Conservation (phyloP, 441 rosid genomes). For the Populus trichocarpa region DNA sequence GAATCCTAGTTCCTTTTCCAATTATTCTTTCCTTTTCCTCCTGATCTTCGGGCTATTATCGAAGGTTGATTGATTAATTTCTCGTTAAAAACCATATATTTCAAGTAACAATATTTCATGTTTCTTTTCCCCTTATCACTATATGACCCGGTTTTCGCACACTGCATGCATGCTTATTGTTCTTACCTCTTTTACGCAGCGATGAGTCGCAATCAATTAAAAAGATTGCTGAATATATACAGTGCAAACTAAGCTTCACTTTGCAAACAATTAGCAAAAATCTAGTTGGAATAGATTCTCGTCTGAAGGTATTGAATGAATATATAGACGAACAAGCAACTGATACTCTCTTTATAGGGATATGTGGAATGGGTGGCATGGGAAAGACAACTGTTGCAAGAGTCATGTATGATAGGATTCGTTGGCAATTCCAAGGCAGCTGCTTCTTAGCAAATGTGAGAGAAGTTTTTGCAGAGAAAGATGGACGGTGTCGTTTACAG, state of each 20-base stretch:
- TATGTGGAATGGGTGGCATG: slow-evolving; percentile 18
- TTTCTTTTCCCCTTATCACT: no score
- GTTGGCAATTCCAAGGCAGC: not conserved
- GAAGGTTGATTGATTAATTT: no score
- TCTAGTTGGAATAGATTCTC: slow-evolving; percentile 12
- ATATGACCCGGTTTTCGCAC: no score
- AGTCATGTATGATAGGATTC: not conserved
- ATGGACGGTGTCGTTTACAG: slow-evolving; percentile 1
- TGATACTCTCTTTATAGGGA: slow-evolving; percentile 1
- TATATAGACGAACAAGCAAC: slow-evolving; percentile 9
- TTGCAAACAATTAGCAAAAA: not conserved
- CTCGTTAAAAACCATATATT: no score
- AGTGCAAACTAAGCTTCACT: not conserved
- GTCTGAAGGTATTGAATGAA: not conserved
- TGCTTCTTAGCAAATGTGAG: slow-evolving; percentile 16
- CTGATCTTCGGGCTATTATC: no score
- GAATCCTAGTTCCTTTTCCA: no score
- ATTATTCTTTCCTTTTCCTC: no score
- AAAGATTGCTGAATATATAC: not conserved
- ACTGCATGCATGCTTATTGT: not conserved
- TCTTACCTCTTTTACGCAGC: not conserved
- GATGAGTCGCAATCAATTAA: not conserved
- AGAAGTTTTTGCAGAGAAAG: not conserved
- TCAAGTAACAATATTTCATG: no score
- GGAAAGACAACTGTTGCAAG: slow-evolving; percentile 15